Evolutionary conservation across 352 stramenopile genomes (phyloP).

Genomic region (Peronospora destructor): DNA sequence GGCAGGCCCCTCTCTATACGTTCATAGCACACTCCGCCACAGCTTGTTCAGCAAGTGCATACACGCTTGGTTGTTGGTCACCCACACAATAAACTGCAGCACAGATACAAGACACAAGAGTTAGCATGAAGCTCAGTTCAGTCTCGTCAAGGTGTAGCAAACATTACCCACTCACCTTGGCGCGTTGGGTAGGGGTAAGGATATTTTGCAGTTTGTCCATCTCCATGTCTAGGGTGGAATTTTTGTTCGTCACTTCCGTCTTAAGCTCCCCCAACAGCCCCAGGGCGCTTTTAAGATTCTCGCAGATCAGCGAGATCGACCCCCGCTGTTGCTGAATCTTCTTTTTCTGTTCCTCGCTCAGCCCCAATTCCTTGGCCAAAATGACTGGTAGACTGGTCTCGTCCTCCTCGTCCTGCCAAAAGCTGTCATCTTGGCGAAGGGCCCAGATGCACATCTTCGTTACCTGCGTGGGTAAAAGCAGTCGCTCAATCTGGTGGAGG

Average conservation of each 20-base stretch:
- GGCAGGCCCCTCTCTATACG: slow-evolving; percentile 2
- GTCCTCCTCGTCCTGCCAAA: slow-evolving; percentile 85
- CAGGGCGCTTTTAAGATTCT: slow-evolving; percentile 85
- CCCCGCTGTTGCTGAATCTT: slow-evolving; percentile 89
- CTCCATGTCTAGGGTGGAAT: slow-evolving; percentile 89
- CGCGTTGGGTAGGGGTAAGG: slow-evolving; percentile 88
- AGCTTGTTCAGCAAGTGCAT: slow-evolving; percentile 96
- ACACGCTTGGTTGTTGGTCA: slow-evolving; percentile 92
- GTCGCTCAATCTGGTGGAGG: slow-evolving; percentile 89
- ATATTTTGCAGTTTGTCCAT: slow-evolving; percentile 93
- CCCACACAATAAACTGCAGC: slow-evolving; percentile 91
- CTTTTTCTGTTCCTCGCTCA: slow-evolving; percentile 89
- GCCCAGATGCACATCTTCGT: slow-evolving; percentile 92
- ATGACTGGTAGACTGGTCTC: slow-evolving; percentile 87
- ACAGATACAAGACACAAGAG: slow-evolving; percentile 8
- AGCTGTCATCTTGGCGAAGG: slow-evolving; percentile 86
- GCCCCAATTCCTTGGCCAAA: slow-evolving; percentile 83
- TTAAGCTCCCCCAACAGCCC: slow-evolving; percentile 85
- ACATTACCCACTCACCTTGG: slow-evolving; percentile 49
- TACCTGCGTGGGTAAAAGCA: slow-evolving; percentile 91
- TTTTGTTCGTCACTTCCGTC: slow-evolving; percentile 84
- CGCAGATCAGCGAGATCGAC: slow-evolving; percentile 74
- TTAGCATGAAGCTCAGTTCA: slow-evolving; percentile 8
- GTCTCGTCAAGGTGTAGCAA: background rate
- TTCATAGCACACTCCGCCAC: slow-evolving; percentile 87